Evolutionary conservation across 1,284 basidiomycete species (phyloP).

Genomic region (Chondrostereum purpureum): DNA sequence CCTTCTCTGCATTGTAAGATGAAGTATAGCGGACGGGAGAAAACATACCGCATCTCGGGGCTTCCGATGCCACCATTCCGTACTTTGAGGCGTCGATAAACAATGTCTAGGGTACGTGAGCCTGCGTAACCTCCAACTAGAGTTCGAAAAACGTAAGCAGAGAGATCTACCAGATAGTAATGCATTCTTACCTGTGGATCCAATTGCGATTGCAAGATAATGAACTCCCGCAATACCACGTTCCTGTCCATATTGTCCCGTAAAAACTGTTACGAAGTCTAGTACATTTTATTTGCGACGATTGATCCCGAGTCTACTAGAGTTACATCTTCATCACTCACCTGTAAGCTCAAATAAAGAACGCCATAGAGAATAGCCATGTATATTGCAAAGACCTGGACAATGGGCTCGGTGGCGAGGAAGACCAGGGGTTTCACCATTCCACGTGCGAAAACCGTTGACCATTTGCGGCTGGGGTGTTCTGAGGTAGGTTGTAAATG

Average conservation of each 20-base stretch:
- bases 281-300: constrained; percentile 2
- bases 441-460: constrained; percentile 24
- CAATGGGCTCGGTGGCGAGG: constrained; percentile 33
- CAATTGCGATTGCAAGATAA: constrained; percentile 34
- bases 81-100: constrained; percentile 32
- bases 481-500: too few species aligned
- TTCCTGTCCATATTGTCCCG: constrained; percentile 27
- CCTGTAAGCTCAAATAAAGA: constrained; percentile 36
- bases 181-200: constrained; percentile 21
- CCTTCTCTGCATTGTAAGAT: constrained; percentile 3
- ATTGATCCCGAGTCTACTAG: too few species aligned
- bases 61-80: constrained; percentile 31
- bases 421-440: constrained; percentile 25
- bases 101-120: constrained; percentile 30
- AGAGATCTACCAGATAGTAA: not conserved
- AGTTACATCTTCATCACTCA: constrained; percentile 10
- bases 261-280: constrained; percentile 32
- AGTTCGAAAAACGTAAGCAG: not conserved
- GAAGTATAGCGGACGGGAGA: not conserved
- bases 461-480: too few species aligned
- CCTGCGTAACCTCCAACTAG: constrained; percentile 31
- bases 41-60: constrained; percentile 30
- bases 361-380: constrained; percentile 34
- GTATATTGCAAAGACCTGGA: constrained; percentile 31
- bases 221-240: constrained; percentile 35